Evolutionary conservation across 2,329 filamentous ascomycete genomes (phyloP), one percentile per base, ranked within the genome.

Genomic region (Scedosporium boydii): DNA sequence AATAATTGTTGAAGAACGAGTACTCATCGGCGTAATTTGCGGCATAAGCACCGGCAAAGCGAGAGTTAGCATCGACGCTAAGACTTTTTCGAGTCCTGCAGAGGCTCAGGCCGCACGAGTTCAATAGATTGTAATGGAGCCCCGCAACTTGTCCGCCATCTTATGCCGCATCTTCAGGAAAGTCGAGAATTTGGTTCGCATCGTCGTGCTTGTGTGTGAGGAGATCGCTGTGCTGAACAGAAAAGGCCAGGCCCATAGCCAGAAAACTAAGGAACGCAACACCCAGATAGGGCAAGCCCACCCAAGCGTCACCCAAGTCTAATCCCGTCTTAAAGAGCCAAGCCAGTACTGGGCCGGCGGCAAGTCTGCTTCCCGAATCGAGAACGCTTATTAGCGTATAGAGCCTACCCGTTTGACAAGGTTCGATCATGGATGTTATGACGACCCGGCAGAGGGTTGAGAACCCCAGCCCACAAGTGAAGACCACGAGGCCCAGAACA

Each of bases 371-470:
- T 7, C 65, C 51, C 4, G 67, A 68, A 65, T 70, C 68, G 9
- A 67, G 63, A 58, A 70, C 70, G 62, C 67, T 66, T 18, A 69
- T 67, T n/a, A 72, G 65, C 4, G 69, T 69, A 61, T 70, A 69
- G n/a, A 72, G 62, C 26, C 70, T 66, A 6, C 66, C 67, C 14
- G 66, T 69, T 59, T 69, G 65, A 59, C 67, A 65, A 9, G 62
- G 61, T 12, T 64, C 62, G 60, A 65, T 64, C 41, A 65, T 63
- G 62, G 63, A 53, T 21, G 67, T 66, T 29, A 67, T 61, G 34
- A 69, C 62, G 38, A 66, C 69, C 42, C 65, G 66, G 53, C 63
- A 66, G 58, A 69, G 64, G 0, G 69, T 66, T 0, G 63, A 59
- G 3, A 67, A 58, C 1, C 67, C 66, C 29, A 61, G 55, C 14